phyloP scores from a whole-genome alignment of 1,284 basidiomycete genomes.

The Ganoderma resinaceum region DNA sequence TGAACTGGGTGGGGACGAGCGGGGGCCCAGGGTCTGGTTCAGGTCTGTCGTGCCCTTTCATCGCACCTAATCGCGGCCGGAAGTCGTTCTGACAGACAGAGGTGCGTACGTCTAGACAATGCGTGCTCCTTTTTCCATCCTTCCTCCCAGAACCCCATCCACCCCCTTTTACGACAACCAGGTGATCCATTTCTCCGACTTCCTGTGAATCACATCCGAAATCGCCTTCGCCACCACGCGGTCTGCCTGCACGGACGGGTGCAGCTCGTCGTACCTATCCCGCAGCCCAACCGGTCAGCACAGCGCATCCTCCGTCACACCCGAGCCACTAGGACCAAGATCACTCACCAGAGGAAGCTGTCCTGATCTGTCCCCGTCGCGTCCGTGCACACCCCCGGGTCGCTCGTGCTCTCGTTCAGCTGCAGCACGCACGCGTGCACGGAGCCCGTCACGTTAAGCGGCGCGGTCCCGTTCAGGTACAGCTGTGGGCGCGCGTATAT shows the following conservation, averaged over 20 bases:
- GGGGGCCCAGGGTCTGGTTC: no score
- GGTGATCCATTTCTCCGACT: slow-evolving; percentile 51
- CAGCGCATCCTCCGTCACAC: neutral
- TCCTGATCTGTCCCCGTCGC: slow-evolving; percentile 52
- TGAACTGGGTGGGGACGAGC: neutral
- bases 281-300: neutral
- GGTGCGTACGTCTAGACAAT: neutral
- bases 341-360: slow-evolving; percentile 62
- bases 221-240: slow-evolving; percentile 60
- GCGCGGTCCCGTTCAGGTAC: slow-evolving; percentile 64
- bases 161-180: slow-evolving; percentile 51
- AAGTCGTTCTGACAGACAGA: neutral
- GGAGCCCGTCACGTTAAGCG: slow-evolving; percentile 57
- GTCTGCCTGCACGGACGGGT: slow-evolving; percentile 62
- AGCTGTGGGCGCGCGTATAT: slow-evolving; percentile 53
- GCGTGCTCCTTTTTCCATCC: neutral
- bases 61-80: no score
- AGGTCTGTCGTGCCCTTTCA: neutral
- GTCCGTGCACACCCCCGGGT: slow-evolving; percentile 46
- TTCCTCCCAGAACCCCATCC: neutral
- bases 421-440: slow-evolving; percentile 12
- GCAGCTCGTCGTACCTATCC: slow-evolving; percentile 61
- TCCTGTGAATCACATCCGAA: slow-evolving; percentile 50
- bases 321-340: neutral
- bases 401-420: slow-evolving; percentile 16